Conservation (phyloP, 1,139 yeast genomes). For the Hyphopichia burtonii region DNA sequence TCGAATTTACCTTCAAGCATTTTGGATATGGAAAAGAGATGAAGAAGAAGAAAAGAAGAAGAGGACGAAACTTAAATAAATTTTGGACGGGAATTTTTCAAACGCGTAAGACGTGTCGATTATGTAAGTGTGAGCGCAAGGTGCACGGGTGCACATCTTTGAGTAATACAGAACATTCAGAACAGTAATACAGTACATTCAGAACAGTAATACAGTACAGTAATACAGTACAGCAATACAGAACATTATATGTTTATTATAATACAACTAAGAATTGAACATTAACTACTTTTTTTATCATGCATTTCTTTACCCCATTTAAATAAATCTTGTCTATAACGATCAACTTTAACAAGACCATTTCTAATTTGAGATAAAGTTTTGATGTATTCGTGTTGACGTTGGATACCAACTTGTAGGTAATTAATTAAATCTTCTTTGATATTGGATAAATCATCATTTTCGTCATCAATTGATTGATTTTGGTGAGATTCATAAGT, state of each 20-base stretch:
- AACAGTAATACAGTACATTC: too few relatives aligned
- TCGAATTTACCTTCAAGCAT: conserved; percentile 98
- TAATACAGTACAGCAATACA: not conserved
- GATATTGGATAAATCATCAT: conserved; percentile 27
- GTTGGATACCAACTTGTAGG: conserved; percentile 60
- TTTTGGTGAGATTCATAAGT: conserved; percentile 37
- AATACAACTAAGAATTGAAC: too few relatives aligned
- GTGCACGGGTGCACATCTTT: too few relatives aligned
- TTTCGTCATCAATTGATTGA: conserved; percentile 21
- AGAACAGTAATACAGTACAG: too few relatives aligned
- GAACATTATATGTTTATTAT: too few relatives aligned
- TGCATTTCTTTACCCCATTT: conserved; percentile 87
- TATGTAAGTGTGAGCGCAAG: too few relatives aligned
- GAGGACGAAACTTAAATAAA: not conserved
- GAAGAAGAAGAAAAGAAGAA: conserved; percentile 1
- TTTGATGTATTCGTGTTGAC: conserved; percentile 87
- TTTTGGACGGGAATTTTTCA: too few relatives aligned
- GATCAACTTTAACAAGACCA: conserved; percentile 75
- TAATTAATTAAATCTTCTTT: conserved; percentile 45
- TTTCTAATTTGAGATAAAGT: conserved; percentile 69
- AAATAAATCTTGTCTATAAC: conserved; percentile 64
- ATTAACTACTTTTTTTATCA: conserved; percentile 50
- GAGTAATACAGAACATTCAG: too few relatives aligned
- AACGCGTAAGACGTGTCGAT: too few relatives aligned
- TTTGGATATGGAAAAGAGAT: not conserved